These are phyloP conservation scores for Erodium chrysanthum DNA, from an alignment of 441 rosid genomes.

Conservation along the genomic window DNA sequence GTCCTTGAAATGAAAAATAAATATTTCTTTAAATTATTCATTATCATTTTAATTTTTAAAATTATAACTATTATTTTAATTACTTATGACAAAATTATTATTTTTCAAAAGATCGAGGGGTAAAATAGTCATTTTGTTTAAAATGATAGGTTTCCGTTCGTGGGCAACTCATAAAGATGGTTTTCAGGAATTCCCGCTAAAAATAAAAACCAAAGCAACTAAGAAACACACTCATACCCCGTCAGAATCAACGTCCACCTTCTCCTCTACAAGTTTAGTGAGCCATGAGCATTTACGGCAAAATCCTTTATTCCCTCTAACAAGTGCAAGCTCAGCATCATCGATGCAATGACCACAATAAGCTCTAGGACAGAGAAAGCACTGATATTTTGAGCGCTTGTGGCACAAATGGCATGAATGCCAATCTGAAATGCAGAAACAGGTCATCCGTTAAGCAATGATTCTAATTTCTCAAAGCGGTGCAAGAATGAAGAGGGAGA, in stretches of 20 bases:
- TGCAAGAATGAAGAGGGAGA: constrained; percentile 4
- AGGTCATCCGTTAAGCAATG: background rate
- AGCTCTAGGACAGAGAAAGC: constrained; percentile 51
- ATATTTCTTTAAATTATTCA: no score
- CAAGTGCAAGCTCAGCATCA: constrained; percentile 29
- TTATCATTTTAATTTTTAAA: no score
- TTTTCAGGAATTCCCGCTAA: no score
- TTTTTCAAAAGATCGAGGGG: no score
- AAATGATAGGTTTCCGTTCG: no score
- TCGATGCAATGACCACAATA: constrained; percentile 34
- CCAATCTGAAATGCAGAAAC: constrained; percentile 31
- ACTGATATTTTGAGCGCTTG: constrained; percentile 32
- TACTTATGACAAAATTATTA: no score
- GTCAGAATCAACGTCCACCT: constrained; percentile 27
- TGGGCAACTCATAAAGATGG: no score
- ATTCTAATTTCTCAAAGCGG: background rate
- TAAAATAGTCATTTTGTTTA: no score
- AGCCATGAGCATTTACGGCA: constrained; percentile 40
- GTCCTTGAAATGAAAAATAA: no score
- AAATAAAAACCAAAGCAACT: background rate
- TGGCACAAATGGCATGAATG: constrained; percentile 42
- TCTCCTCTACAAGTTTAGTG: constrained; percentile 36
- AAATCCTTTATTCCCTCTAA: constrained; percentile 36
- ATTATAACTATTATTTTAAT: no score
- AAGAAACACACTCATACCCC: constrained; percentile 29